These are phyloP conservation scores for Kodamaea nitidulidarum DNA, from an alignment of 805 yeast species.

Conservation along the genomic window DNA sequence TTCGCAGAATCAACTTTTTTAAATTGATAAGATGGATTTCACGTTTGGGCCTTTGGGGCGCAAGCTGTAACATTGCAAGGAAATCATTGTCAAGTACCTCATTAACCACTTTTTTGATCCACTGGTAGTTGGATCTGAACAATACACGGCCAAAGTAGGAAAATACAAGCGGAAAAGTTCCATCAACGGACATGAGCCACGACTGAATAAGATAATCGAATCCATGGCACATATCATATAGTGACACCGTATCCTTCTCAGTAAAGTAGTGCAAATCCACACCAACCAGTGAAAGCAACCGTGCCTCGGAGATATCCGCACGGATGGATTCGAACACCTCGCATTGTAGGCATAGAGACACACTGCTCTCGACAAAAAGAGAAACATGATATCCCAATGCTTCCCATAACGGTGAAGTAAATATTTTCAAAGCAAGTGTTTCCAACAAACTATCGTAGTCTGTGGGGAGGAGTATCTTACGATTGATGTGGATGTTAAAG, in stretches of 20 bases:
- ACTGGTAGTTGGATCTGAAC: slow-evolving; percentile 16
- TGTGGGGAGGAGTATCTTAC: slow-evolving; percentile 3
- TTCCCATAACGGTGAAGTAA: slow-evolving; percentile 6
- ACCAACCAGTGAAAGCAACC: not conserved
- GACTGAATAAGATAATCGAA: slow-evolving; percentile 19
- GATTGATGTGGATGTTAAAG: slow-evolving; percentile 14
- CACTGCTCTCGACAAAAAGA: slow-evolving; percentile 1
- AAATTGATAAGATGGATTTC: slow-evolving; percentile 6
- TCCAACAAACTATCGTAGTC: slow-evolving; percentile 13
- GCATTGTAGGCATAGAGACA: slow-evolving; percentile 7
- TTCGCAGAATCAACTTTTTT: slow-evolving; percentile 7
- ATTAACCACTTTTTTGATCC: slow-evolving; percentile 8
- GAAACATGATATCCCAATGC: slow-evolving; percentile 4
- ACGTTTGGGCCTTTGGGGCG: not conserved
- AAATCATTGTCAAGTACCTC: slow-evolving; percentile 10
- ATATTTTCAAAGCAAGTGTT: slow-evolving; percentile 8
- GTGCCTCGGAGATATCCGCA: slow-evolving; percentile 1
- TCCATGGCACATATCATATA: not conserved
- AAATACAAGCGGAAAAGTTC: slow-evolving; percentile 20
- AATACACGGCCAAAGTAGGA: slow-evolving; percentile 22
- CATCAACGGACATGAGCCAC: slow-evolving; percentile 20
- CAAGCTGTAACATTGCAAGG: not conserved
- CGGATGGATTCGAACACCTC: slow-evolving; percentile 8
- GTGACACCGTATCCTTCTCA: not conserved
- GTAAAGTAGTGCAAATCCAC: slow-evolving; percentile 4